Evolutionary conservation across 371 early-diverging fungal genomes (phyloP).

Genomic region (Mucor saturninus): DNA sequence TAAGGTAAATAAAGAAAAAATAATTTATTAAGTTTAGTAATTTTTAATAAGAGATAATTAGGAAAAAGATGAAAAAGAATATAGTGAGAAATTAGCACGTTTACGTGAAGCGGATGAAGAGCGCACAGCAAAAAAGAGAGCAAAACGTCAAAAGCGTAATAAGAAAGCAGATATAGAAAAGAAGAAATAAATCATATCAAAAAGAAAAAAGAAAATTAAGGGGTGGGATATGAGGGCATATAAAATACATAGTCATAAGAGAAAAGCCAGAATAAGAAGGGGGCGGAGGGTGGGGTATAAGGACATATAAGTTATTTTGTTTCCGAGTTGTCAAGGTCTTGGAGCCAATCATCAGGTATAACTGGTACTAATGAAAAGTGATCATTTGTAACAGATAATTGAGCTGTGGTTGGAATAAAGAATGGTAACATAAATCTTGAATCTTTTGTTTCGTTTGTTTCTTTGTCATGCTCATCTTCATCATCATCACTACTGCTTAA

Average conservation of each 20-base stretch:
- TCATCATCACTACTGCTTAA: constrained; percentile 15
- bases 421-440: constrained; percentile 56
- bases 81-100: constrained; percentile 59
- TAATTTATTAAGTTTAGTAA: neutral
- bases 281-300: constrained; percentile 3
- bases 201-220: constrained; percentile 31
- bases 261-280: constrained; percentile 1
- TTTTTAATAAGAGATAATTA: constrained; percentile 11
- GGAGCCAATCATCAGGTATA: constrained; percentile 59
- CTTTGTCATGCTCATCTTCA: constrained; percentile 39
- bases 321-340: constrained; percentile 44
- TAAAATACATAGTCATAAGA: neutral
- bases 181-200: constrained; percentile 1
- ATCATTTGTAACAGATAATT: constrained; percentile 22
- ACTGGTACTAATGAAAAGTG: constrained; percentile 34
- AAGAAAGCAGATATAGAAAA: constrained; percentile 22
- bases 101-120: constrained; percentile 73
- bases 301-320: constrained; percentile 9
- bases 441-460: constrained; percentile 54
- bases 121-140: constrained; percentile 85
- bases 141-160: constrained; percentile 79
- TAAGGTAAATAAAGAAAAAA: constrained; percentile 57
- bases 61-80: constrained; percentile 56
- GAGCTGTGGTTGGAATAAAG: constrained; percentile 51
- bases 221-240: constrained; percentile 6